Evolutionary conservation across 805 yeast species (phyloP), one percentile per base, ranked within the genome.

Genomic region (Ogataea ramenticola): DNA sequence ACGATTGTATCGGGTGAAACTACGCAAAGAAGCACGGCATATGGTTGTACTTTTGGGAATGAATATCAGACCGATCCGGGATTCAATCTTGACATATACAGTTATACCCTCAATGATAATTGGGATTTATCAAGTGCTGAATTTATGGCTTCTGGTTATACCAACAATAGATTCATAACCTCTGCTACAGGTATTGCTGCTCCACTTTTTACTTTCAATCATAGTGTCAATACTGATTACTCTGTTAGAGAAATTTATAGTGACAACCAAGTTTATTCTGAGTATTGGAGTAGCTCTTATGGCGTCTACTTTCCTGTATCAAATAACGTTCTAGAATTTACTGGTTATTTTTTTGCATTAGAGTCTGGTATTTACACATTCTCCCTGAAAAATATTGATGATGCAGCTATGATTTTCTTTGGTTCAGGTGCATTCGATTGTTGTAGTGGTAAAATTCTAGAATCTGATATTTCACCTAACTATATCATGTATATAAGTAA

Each of bases 341-440:
- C 53, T 6, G 64, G 64, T 36, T 61, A 57, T 43, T 60, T 52
- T 46, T 40, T 42, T 17, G 62, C 66, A 4, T 40, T 47, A 10
- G 51, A 49, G 26, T 49, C 55, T 17, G 66, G 66, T 35, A 41
- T 43, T 11, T 60, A 54, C 39, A 36, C 40, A 1, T 43, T 60
- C 24, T 32, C 36, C 15, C 42, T 57, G 10, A 19, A 29, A 9
- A 30, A 34, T 17, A 52, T 50, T 15, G 66, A 59, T 51, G 65
- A 61, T 46, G 46, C 51, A 9, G 57, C 49, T 15, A 54, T 53
- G 42, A 58, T 65, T 36, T 50, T 45, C 19, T 44, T 56, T 32
- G 61, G 62, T 20, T 57, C 54, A 12, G 52, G 46, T 35, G 57
- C 58, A n/a, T 53, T 67, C 22, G 53, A 53, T 29, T 67, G 72